Evolutionary conservation across 169 alveolate species (phyloP).

Genomic region (Besnoitia besnoiti): DNA sequence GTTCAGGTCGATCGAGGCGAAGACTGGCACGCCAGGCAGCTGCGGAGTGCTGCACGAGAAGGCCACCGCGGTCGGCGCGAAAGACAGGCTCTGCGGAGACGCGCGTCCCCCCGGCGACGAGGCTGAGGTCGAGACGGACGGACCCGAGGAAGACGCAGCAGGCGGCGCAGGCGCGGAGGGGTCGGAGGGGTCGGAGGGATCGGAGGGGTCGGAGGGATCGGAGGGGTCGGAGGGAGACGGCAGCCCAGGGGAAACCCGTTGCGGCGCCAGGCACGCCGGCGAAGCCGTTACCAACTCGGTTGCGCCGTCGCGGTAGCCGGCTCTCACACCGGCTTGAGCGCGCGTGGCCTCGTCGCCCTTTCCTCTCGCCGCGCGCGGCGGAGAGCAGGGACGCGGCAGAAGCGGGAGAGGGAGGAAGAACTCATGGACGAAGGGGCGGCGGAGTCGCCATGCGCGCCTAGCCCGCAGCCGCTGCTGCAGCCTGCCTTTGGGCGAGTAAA

Average conservation of each 20-base stretch:
- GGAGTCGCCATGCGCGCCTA: neutral
- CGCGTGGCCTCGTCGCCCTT: neutral
- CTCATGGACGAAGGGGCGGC: neutral
- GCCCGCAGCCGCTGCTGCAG: neutral
- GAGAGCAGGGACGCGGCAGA: neutral
- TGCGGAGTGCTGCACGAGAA: neutral
- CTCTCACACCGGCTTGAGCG: no score
- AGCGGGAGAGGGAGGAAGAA: neutral
- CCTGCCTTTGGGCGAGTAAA: neutral
- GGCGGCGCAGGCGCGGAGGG: neutral
- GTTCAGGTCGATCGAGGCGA: neutral
- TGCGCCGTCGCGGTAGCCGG: no score
- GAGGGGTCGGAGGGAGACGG: no score
- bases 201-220: no score
- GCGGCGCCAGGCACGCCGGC: no score
- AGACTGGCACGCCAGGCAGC: neutral
- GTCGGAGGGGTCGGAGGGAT: no score
- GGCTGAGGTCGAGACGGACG: neutral
- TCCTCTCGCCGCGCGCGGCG: neutral
- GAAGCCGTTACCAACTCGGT: no score
- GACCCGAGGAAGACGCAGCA: neutral
- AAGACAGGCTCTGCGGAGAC: no score
- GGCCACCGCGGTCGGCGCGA: neutral
- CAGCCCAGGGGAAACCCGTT: no score
- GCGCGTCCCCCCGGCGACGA: neutral